Evolutionary conservation across 257 asterid species (phyloP), one percentile per base, ranked within the genome.

Genomic region (Hygrophila difformis): DNA sequence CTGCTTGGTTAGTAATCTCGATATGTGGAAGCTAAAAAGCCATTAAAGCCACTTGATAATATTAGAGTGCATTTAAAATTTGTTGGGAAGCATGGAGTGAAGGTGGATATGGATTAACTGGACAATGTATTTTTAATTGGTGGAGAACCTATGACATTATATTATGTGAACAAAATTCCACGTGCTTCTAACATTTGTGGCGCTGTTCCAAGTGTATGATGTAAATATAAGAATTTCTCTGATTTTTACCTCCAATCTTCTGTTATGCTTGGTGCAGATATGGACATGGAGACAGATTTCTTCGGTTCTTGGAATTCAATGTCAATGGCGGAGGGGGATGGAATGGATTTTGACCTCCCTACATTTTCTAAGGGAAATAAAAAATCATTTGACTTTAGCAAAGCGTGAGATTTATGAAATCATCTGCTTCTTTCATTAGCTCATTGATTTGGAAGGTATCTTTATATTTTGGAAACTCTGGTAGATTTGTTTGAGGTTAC

Each of bases 231-330:
- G 31, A 26, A 26, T 8, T 26, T 26, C 7, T 26, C 31, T 1
- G 31, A 26, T 26, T 5, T 26, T 3, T 0, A 26, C 4, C 31
- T 26, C 31, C 31, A 3, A 3, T n/a, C n/a, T n/a, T n/a, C n/a
- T n/a, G n/a, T 0, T 3, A 3, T 26, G 8, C 8, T 26, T 26
- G 31, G 8, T 26, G 31, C 78, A 89, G 94, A 89, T 64, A 55
- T 89, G 69, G 98, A 89, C 62, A 57, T 85, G 46, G 94, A 77
- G 51, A 72, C 73, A 13, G 96, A 89, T 70, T 82, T 89, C 70
- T 64, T 89, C 47, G 63, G 60, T 63, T 73, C 91, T 11, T 89
- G 95, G 96, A 89, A 82, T 41, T 59, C 91, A 53, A 68, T 72
- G 59, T 70, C 95, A 39, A 65, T 67, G 38, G 68, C 71, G 51